Base-by-base conservation (phyloP, 2,329 filamentous ascomycete species). In the Diaporthe ampelina region DNA sequence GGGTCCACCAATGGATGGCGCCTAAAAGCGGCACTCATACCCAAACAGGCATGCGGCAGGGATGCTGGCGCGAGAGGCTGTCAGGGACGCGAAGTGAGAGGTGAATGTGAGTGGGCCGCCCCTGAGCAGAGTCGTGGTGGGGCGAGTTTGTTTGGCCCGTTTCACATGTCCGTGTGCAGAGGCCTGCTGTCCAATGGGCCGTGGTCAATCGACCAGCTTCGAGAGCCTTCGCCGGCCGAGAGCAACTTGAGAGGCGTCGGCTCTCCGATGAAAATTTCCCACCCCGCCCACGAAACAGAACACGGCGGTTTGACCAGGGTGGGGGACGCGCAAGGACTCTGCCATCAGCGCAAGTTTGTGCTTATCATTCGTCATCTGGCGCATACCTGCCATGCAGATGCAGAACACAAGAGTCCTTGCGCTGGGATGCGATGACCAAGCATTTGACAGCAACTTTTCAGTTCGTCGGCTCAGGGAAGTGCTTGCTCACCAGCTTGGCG, bases 1-100 rank as follows among this genome's bases (percentile, higher is more conserved):
- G 45, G 48, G n/a, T 52, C 69, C 57, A 72, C 69, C 69, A 72
- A 72, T 72, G 24, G 69, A 63, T 57, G 69, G 57, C 57, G 32
- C 69, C 45, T 61, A 72, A 37, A 54, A 15, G 56, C 45, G 69
- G 69, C 32, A 52, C 26, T 15, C 37, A 17, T 72, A n/a, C 69
- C 69, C 57, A 43, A 72, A 63, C 56, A 52, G 69, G 69, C 57
- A 72, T 54, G 32, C 35, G 10, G 45, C 69, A 63, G 57, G 43
- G 68, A 48, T 57, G 26, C 35, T n/a, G 13, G 54, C 54, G 37
- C 29, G 45, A 67, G 63, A 32, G 54, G 45, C 69, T 54, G 69
- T 63, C 45, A 63, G 69, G 68, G 69, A 61, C 69, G 58, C 29
- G 69, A 59, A 21, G 43, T 61, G 69, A 61, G 57, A 52, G 45